These are phyloP conservation scores for Pythium grandisporangium DNA, from an alignment of 352 stramenopile genomes.

Conservation along the genomic window DNA sequence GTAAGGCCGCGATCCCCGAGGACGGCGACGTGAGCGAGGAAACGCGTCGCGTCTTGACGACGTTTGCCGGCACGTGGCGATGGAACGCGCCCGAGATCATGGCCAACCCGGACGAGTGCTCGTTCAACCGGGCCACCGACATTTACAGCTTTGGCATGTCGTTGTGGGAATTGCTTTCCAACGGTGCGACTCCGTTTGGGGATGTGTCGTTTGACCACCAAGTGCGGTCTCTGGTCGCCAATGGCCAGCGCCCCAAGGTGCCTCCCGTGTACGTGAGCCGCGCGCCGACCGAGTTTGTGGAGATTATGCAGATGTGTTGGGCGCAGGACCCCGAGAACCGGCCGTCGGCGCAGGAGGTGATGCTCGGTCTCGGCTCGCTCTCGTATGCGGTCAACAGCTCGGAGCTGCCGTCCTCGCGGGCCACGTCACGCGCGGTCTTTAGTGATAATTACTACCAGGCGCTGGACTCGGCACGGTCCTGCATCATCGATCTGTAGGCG, in stretches of 20 bases:
- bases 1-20: constrained; percentile 5
- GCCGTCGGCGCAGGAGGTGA: constrained; percentile 52
- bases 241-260: constrained; percentile 40
- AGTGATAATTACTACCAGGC: constrained; percentile 69
- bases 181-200: constrained; percentile 52
- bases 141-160: constrained; percentile 70
- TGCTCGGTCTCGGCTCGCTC: constrained; percentile 51
- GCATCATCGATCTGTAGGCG: constrained; percentile 16
- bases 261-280: constrained; percentile 31
- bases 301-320: constrained; percentile 54
- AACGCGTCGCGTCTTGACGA: constrained; percentile 35
- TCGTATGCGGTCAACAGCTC: constrained; percentile 42
- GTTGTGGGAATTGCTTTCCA: constrained; percentile 64
- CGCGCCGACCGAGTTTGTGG: constrained; percentile 47
- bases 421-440: constrained; percentile 41
- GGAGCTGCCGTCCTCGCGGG: constrained; percentile 19
- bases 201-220: constrained; percentile 63
- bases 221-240: constrained; percentile 44
- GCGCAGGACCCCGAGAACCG: constrained; percentile 40
- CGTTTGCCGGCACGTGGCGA: constrained; percentile 63
- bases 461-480: constrained; percentile 54
- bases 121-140: constrained; percentile 64
- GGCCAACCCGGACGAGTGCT: constrained; percentile 51
- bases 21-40: constrained; percentile 24
- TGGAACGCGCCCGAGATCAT: constrained; percentile 73